These are phyloP conservation scores for Trichoderma sp. DNA, from an alignment of 2,329 filamentous ascomycete species.

Conservation along the genomic window DNA sequence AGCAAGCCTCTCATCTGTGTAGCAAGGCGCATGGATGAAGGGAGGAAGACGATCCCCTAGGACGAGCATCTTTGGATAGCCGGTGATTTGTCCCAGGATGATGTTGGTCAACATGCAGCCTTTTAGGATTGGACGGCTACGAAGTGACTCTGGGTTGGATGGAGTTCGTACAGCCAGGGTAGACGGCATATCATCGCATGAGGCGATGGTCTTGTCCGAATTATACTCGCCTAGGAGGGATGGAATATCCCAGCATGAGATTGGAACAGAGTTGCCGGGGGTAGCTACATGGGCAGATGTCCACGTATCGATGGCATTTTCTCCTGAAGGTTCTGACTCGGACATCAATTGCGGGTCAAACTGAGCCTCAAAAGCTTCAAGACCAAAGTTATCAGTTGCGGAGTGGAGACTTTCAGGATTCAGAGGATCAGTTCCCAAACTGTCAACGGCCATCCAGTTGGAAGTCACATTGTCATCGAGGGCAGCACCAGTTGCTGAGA, in stretches of 20 bases:
- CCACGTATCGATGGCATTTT: not conserved
- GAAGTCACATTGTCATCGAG: not conserved
- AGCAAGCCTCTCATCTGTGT: conserved; percentile 4
- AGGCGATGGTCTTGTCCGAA: not conserved
- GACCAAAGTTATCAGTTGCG: not conserved
- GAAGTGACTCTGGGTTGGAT: not conserved
- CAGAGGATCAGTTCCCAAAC: not conserved
- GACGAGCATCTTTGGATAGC: conserved; percentile 17
- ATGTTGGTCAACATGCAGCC: conserved; percentile 15
- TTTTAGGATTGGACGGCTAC: conserved; percentile 10
- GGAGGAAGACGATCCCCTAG: conserved; percentile 6
- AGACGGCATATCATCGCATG: not conserved
- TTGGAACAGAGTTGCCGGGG: not conserved
- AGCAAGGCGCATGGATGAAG: conserved; percentile 17
- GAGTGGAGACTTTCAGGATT: not conserved
- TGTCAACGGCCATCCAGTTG: not conserved
- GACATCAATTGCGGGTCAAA: not conserved
- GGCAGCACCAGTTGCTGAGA: not conserved
- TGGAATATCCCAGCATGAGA: not conserved
- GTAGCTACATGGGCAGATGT: not conserved
- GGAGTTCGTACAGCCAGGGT: conserved; percentile 1
- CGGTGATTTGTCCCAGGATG: conserved; percentile 7
- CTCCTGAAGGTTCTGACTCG: not conserved
- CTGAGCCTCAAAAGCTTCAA: not conserved
- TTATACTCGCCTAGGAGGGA: not conserved